phyloP scores from a whole-genome alignment of 169 alveolate species.

The Cryptosporidium ryanae region DNA sequence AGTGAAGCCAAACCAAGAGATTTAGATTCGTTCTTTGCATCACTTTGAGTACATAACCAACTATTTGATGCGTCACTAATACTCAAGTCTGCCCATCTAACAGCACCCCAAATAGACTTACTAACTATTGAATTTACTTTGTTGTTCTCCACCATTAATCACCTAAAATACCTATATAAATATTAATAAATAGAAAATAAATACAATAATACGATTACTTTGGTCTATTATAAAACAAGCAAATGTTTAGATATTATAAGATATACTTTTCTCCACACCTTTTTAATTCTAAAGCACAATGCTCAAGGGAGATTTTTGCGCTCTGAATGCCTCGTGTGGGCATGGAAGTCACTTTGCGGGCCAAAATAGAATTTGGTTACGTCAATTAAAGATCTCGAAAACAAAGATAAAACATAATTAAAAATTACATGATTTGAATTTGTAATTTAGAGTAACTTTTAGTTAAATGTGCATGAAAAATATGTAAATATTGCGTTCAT shows the following conservation, averaged over 20 bases:
- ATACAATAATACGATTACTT: neutral
- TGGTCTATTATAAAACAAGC: neutral
- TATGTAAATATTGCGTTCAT: neutral
- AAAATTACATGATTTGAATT: neutral
- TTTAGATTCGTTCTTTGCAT: conserved; percentile 61
- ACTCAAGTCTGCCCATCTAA: conserved; percentile 73
- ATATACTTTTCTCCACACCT: conserved; percentile 45
- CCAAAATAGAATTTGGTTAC: conserved; percentile 12
- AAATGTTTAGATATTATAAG: neutral
- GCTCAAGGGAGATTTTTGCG: conserved; percentile 50
- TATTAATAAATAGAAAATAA: neutral
- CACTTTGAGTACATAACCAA: conserved; percentile 57
- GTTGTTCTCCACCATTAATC: conserved; percentile 32
- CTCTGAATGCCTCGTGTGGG: conserved; percentile 68
- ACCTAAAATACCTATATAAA: neutral
- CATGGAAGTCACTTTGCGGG: conserved; percentile 71
- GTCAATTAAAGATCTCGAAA: conserved; percentile 58
- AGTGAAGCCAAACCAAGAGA: conserved; percentile 65
- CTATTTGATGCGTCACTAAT: conserved; percentile 71
- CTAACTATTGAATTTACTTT: conserved; percentile 27
- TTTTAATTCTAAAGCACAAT: conserved; percentile 28
- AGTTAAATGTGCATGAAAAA: neutral
- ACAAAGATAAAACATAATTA: neutral
- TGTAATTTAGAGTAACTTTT: neutral
- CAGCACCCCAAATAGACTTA: conserved; percentile 61